Evolutionary conservation across 441 rosid genomes (phyloP).

Genomic region (Erodium moschatum): DNA sequence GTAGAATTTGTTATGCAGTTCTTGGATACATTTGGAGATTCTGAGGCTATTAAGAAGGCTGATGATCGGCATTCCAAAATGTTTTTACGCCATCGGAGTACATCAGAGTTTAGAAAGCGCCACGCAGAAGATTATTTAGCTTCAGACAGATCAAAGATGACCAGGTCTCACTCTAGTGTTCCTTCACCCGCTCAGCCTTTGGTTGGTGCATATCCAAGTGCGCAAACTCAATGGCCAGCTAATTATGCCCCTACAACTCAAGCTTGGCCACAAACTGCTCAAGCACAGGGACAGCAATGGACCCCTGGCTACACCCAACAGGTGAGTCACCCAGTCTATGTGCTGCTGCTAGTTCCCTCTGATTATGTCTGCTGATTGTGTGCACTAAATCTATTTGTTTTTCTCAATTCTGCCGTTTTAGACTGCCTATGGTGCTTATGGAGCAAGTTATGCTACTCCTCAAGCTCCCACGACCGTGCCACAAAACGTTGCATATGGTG

Average conservation of each 20-base stretch:
- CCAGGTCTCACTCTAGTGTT: slow-evolving; percentile 49
- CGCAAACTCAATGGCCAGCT: slow-evolving; percentile 73
- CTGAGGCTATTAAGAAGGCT: slow-evolving; percentile 51
- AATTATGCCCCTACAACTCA: slow-evolving; percentile 73
- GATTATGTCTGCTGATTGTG: background rate
- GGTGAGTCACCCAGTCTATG: slow-evolving; percentile 22
- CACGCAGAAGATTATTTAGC: slow-evolving; percentile 68
- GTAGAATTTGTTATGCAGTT: slow-evolving; percentile 44
- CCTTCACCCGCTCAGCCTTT: slow-evolving; percentile 52
- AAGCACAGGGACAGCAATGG: slow-evolving; percentile 60
- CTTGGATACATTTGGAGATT: slow-evolving; percentile 72
- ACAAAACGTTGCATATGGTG: slow-evolving; percentile 60
- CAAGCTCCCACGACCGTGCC: slow-evolving; percentile 59
- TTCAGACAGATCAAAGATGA: slow-evolving; percentile 72
- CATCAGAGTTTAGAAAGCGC: slow-evolving; percentile 65
- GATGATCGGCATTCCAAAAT: slow-evolving; percentile 73
- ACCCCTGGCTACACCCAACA: slow-evolving; percentile 69
- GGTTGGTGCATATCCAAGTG: slow-evolving; percentile 61
- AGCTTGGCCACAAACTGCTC: slow-evolving; percentile 72
- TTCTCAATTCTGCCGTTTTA: background rate
- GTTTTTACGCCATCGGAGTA: slow-evolving; percentile 58
- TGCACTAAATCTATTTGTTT: background rate
- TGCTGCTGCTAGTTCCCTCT: no score
- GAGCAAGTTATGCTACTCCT: slow-evolving; percentile 50
- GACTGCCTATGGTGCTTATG: slow-evolving; percentile 41